These are phyloP conservation scores for Chenopodium quinoa DNA, from an alignment of 148 eudicot genomes.

Conservation along the genomic window DNA sequence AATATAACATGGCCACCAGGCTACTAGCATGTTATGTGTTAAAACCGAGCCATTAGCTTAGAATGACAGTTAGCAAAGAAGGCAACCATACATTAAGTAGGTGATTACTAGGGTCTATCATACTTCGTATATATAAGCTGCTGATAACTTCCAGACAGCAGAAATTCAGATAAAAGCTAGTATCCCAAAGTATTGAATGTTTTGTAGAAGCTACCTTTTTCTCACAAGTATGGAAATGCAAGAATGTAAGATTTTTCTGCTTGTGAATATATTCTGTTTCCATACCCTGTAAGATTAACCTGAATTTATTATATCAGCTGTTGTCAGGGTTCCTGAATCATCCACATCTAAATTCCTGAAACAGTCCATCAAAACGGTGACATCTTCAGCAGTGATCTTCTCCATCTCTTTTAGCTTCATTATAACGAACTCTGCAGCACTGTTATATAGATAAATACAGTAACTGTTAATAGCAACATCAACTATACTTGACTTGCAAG, in stretches of 20 bases:
- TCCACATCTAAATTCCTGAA: conserved; percentile 61
- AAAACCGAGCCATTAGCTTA: too few species aligned
- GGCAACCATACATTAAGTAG: too few species aligned
- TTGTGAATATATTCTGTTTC: background rate
- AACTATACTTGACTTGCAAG: background rate
- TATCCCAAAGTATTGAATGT: background rate
- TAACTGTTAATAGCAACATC: background rate
- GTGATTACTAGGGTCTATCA: too few species aligned
- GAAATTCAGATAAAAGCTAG: background rate
- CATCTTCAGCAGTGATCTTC: conserved; percentile 61
- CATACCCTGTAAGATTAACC: conserved; percentile 6
- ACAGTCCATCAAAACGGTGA: conserved; percentile 46
- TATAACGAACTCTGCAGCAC: conserved; percentile 67
- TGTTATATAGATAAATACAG: conserved; percentile 19
- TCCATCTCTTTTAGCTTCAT: conserved; percentile 78
- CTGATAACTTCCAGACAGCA: background rate
- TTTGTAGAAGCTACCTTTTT: background rate
- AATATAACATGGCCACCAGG: too few species aligned
- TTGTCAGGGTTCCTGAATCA: conserved; percentile 65
- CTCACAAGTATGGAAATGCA: background rate
- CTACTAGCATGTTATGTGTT: too few species aligned
- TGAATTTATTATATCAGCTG: conserved; percentile 31
- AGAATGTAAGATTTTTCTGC: background rate
- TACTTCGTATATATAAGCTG: background rate
- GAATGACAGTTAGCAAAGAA: too few species aligned